These are phyloP conservation scores for Pelargonium exstipulatum DNA, from an alignment of 441 rosid species.

Conservation along the genomic window DNA sequence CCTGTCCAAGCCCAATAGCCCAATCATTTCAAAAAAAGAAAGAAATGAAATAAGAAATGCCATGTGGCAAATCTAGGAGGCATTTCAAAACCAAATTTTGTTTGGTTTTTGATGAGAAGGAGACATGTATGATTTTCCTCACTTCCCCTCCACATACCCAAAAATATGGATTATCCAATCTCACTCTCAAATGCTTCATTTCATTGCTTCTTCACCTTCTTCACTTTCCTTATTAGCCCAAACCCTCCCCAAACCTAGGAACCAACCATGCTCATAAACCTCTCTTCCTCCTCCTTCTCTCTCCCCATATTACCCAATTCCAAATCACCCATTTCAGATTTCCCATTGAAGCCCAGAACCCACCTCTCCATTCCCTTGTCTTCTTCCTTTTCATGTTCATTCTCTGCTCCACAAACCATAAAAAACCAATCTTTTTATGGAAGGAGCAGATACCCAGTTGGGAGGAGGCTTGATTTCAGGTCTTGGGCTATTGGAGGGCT, in stretches of 20 bases:
- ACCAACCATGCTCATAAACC: slow-evolving; percentile 51
- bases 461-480: slow-evolving; percentile 34
- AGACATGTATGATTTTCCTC: slow-evolving; percentile 16
- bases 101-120: neutral
- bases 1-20: no score
- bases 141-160: slow-evolving; percentile 57
- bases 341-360: slow-evolving; percentile 37
- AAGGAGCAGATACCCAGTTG: slow-evolving; percentile 24
- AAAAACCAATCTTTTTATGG: slow-evolving; percentile 32
- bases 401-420: slow-evolving; percentile 24
- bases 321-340: slow-evolving; percentile 31
- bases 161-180: slow-evolving; percentile 36
- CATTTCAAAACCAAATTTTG: neutral
- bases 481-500: slow-evolving; percentile 53
- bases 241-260: slow-evolving; percentile 8
- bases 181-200: neutral
- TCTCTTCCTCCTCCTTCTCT: slow-evolving; percentile 33
- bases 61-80: neutral
- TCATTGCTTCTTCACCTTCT: neutral
- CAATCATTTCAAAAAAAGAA: no score
- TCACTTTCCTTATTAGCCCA: slow-evolving; percentile 17
- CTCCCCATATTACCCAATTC: slow-evolving; percentile 26
- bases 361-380: slow-evolving; percentile 36
- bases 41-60: neutral
- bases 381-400: slow-evolving; percentile 20